phyloP scores from a whole-genome alignment of 2,329 filamentous ascomycete species.

The Cryphonectria nitschkei region DNA sequence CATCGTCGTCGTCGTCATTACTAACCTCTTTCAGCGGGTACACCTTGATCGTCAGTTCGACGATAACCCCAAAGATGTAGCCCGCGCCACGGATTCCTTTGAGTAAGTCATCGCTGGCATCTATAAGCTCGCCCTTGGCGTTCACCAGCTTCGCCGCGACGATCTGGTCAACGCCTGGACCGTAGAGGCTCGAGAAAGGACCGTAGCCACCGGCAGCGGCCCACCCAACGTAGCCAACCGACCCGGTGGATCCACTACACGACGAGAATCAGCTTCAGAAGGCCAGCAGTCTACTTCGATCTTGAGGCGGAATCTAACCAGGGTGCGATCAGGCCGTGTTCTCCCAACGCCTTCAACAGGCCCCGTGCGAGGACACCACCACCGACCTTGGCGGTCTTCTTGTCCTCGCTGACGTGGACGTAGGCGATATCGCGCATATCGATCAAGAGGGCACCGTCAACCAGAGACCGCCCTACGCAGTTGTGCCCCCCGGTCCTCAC shows the following conservation, averaged over 20 bases:
- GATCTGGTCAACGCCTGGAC: constrained; percentile 44
- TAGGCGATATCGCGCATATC: constrained; percentile 18
- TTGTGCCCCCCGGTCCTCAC: constrained; percentile 16
- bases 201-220: constrained; percentile 43
- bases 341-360: constrained; percentile 27
- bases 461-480: constrained; percentile 2
- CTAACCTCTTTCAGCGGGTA: constrained; percentile 29
- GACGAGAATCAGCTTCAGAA: constrained; percentile 15
- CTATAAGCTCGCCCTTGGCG: constrained; percentile 35
- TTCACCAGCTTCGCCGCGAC: constrained; percentile 37
- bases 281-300: not conserved
- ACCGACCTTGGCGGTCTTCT: constrained; percentile 29
- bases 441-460: constrained; percentile 7
- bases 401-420: constrained; percentile 15
- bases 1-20: too few species aligned
- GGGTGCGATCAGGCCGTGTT: constrained; percentile 29
- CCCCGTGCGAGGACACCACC: constrained; percentile 28
- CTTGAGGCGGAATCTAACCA: constrained; percentile 2
- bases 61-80: constrained; percentile 35
- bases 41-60: constrained; percentile 35
- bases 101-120: constrained; percentile 36
- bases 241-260: not conserved
- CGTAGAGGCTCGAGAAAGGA: constrained; percentile 34
- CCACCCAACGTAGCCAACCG: constrained; percentile 43
- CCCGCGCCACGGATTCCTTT: constrained; percentile 37